Evolutionary conservation across 495 filamentous ascomycete genomes (phyloP), one percentile per base, ranked within the genome.

Genomic region (Parmelia sp.): DNA sequence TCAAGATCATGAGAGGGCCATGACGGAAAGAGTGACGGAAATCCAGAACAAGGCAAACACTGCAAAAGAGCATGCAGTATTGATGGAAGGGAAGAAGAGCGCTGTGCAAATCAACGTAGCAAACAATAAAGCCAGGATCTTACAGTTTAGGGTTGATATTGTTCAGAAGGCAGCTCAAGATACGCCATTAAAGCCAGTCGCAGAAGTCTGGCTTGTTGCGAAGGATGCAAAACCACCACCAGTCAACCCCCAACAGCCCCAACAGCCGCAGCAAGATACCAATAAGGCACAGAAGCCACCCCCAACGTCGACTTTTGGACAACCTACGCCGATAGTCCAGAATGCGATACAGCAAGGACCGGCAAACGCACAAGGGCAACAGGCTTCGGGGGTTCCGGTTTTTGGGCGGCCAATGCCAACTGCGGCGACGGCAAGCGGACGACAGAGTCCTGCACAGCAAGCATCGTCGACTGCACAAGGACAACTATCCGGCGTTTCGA

Each of bases 181-280:
- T n/a, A 95, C 90, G 0, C 92, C 92, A 3, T 78, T 92, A 71
- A 84, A 82, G 63, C 84, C 90, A 19, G 91, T 97, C 10, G 79
- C 75, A 15, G 91, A 96, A 71, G 92, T 96, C 0, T 97, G 90
- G 90, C 85, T 87, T 45, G 75, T 88, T 37, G 90, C 86, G 0
- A 90, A 92, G 75, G 77, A 77, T 31, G 84, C 85, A n/a, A 90
- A 85, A 69, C 81, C 86, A 58, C 76, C 81, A 15, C 75, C 82
- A 14, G 74, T 80, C 23, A 72, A 80, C 42, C 63, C 74, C 21
- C 68, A 77, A 39, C 70, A 65, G 31, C 42, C 74, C 23, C 60
- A 57, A 39, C 70, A 66, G 33, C 39, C 74, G 14, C 60, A 57
- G 19, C 66, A 62, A 56, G 37, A 49, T 31, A 29, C 63, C 47